phyloP scores from a whole-genome alignment of 257 asterid genomes.

The Lycium ferocissimum region DNA sequence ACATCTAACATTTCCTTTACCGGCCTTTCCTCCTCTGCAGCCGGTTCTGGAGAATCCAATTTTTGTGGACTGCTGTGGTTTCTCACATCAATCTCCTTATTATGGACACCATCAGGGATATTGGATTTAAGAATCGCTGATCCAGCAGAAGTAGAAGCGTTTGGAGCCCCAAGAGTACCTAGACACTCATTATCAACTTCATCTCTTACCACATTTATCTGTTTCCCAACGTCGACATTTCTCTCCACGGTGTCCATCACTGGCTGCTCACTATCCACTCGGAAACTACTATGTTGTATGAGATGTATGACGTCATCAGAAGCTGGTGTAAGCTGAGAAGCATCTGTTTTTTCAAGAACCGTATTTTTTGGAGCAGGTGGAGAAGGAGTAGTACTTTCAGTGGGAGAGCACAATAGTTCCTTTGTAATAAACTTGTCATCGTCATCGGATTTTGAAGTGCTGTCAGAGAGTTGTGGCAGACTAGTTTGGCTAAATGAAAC shows the following conservation, averaged over 20 bases:
- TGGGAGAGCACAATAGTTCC: conserved; percentile 42
- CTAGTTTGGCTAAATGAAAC: conserved; percentile 47
- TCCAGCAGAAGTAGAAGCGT: conserved; percentile 18
- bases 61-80: conserved; percentile 38
- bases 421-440: conserved; percentile 68
- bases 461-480: conserved; percentile 33
- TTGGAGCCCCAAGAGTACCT: background rate
- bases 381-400: conserved; percentile 49
- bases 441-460: conserved; percentile 44
- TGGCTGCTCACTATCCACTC: conserved; percentile 57
- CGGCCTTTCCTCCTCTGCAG: conserved; percentile 55
- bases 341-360: conserved; percentile 46
- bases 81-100: conserved; percentile 58
- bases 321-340: conserved; percentile 53
- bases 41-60: conserved; percentile 46
- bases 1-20: conserved; percentile 77
- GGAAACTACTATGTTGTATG: conserved; percentile 70
- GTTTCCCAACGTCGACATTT: conserved; percentile 47
- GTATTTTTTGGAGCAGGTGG: conserved; percentile 51
- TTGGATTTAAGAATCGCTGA: conserved; percentile 1
- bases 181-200: conserved; percentile 44
- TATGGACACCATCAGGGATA: conserved; percentile 43
- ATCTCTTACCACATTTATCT: conserved; percentile 55
- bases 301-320: conserved; percentile 70
- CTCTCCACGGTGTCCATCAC: conserved; percentile 47